Evolutionary conservation across 441 rosid species (phyloP), one percentile per base, ranked within the genome.

Genomic region (Pelargonium fulgidum): DNA sequence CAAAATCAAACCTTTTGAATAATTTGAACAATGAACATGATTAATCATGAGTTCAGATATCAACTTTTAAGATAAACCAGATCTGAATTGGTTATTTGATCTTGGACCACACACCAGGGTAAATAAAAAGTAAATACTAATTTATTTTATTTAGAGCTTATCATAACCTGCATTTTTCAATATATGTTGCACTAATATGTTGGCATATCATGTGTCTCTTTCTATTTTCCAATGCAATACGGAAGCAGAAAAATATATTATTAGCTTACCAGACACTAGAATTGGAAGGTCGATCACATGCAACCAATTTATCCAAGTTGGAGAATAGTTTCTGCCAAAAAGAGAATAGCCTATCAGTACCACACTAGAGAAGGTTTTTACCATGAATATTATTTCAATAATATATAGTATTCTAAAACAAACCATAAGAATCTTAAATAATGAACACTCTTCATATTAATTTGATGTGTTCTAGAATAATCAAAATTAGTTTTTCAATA

Each of bases 231-330:
- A 19, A 56, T 17, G 62, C 22, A 24, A 56, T 56, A 39, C 14
- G 47, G 58, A 59, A 65, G 61, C 58, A 42, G 52, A 67, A 71
- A 36, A 64, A 42, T 33, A 65, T 59, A 59, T 24, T 64, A 62
- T 42, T 69, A 48, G 65, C 93, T 80, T 70, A 95, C 98, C 99
- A 95, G 65, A 90, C 80, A 74, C 54, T 73, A 72, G 84, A 72
- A 73, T 84, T 80, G 26, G 95, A 84, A 67, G 98, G 99, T 71
- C 71, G 88, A 77, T 82, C 86, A 71, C 95, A 92, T 33, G 87
- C 76, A 75, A 95, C 84, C 78, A 85, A 64, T 70, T 77, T 86
- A 83, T 95, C 99, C 95, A 92, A 74, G 82, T 86, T 86, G 85
- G 75, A 83, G 67, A 90, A 78, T 71, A 95, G 75, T 79, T 85